These are phyloP conservation scores for Psilocybe azurescens DNA, from an alignment of 768 basidiomycete genomes.

Conservation along the genomic window DNA sequence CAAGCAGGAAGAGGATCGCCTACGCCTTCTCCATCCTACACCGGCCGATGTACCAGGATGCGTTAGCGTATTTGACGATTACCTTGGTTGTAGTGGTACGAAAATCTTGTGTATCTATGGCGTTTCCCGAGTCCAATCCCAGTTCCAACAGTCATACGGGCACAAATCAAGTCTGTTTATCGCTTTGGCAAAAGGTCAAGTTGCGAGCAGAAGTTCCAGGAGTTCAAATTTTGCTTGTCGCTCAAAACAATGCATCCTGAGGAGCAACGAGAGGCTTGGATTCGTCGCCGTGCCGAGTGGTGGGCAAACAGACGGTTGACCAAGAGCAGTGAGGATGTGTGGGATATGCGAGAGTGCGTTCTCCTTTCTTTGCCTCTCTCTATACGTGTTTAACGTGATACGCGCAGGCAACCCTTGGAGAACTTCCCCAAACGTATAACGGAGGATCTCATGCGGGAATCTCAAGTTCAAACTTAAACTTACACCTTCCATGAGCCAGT, in stretches of 20 bases:
- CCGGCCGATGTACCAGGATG: conserved; percentile 84
- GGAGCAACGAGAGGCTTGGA: conserved; percentile 82
- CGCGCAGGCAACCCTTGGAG: conserved; percentile 51
- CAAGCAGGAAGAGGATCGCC: conserved; percentile 70
- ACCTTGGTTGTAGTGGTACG: conserved; percentile 72
- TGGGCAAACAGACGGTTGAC: conserved; percentile 81
- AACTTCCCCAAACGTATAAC: conserved; percentile 52
- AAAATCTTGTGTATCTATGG: conserved; percentile 13
- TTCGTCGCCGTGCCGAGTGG: conserved; percentile 89
- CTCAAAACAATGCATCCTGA: conserved; percentile 81
- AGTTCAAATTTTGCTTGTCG: conserved; percentile 95
- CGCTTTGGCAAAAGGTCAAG: conserved; percentile 77
- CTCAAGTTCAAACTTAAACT: conserved; percentile 5
- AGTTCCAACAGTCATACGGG: conserved; percentile 62
- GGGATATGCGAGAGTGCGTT: conserved; percentile 80
- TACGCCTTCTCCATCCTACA: conserved; percentile 72
- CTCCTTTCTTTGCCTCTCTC: neutral
- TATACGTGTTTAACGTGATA: neutral
- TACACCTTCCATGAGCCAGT: neutral
- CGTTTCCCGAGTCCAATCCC: neutral
- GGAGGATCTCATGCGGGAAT: conserved; percentile 24
- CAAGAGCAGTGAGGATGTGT: conserved; percentile 93
- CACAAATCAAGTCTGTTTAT: conserved; percentile 86
- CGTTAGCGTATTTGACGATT: conserved; percentile 74
- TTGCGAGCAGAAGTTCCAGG: conserved; percentile 81